Conservation (phyloP, 495 filamentous ascomycete species). For the Penicillium malachiteum region DNA sequence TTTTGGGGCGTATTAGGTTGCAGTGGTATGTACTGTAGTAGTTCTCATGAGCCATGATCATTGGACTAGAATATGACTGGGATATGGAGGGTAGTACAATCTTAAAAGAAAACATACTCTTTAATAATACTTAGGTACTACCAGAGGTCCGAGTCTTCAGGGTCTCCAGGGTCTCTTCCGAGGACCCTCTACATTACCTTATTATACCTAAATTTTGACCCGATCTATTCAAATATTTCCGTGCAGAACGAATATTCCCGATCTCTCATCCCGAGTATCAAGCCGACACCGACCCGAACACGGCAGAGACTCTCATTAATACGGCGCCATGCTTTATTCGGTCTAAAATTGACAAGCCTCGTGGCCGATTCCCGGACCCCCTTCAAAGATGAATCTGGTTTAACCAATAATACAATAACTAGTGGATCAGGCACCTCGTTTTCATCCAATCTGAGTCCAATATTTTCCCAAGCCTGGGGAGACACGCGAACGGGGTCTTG, state of each 20-base stretch:
- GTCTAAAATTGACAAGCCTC: slow-evolving; percentile 8
- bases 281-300: slow-evolving; percentile 9
- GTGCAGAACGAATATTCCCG: background rate
- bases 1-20: too few species aligned
- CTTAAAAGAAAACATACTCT: background rate
- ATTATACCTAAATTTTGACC: background rate
- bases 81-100: background rate
- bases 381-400: slow-evolving; percentile 6
- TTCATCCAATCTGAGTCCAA: slow-evolving; percentile 10
- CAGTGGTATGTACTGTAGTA: too few species aligned
- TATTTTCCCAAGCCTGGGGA: background rate
- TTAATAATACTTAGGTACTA: too few species aligned
- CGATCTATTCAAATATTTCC: background rate
- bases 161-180: background rate
- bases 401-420: slow-evolving; percentile 6
- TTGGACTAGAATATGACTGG: background rate
- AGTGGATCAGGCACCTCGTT: background rate
- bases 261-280: background rate
- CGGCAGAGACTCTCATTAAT: slow-evolving; percentile 9
- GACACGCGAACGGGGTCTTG: slow-evolving; percentile 24
- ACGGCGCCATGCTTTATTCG: slow-evolving; percentile 16
- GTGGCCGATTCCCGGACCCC: slow-evolving; percentile 30
- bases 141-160: background rate
- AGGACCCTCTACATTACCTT: background rate
- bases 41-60: background rate